Conservation (phyloP, 331 rosid genomes). For the Quercus lobata region DNA sequence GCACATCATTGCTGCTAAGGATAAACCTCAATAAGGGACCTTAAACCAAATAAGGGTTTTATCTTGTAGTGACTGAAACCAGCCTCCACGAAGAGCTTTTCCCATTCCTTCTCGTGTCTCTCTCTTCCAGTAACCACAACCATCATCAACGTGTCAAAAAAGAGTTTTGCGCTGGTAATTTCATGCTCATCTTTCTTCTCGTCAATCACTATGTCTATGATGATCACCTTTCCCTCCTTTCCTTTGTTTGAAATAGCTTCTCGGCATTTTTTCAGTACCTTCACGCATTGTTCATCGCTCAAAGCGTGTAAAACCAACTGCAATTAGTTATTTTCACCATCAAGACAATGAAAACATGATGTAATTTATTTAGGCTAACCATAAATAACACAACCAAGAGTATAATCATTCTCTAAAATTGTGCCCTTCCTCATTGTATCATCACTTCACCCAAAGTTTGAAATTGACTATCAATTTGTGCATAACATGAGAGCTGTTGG, state of each 20-base stretch:
- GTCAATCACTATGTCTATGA: conserved; percentile 42
- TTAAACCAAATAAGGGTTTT: conserved; percentile 30
- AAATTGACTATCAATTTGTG: too few species aligned
- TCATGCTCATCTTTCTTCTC: conserved; percentile 24
- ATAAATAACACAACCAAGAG: background rate
- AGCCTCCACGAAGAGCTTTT: conserved; percentile 38
- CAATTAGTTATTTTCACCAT: background rate
- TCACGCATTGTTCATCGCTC: conserved; percentile 39
- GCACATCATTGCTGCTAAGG: background rate
- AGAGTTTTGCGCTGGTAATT: conserved; percentile 30
- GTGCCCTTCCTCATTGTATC: background rate
- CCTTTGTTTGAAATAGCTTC: conserved; percentile 35
- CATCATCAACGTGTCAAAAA: conserved; percentile 42
- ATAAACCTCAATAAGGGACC: conserved; percentile 43
- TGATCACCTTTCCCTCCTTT: conserved; percentile 37
- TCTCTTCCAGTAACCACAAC: conserved; percentile 36
- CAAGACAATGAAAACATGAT: background rate
- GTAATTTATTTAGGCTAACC: background rate
- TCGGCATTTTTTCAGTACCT: conserved; percentile 44
- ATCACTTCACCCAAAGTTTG: too few species aligned
- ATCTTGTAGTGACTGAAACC: conserved; percentile 42
- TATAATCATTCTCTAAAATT: background rate
- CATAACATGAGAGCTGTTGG: too few species aligned
- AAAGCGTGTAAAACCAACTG: conserved; percentile 39
- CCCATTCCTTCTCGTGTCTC: conserved; percentile 45